Evolutionary conservation across 306 rosid species (phyloP).

Genomic region (Dalbergia cultrata): DNA sequence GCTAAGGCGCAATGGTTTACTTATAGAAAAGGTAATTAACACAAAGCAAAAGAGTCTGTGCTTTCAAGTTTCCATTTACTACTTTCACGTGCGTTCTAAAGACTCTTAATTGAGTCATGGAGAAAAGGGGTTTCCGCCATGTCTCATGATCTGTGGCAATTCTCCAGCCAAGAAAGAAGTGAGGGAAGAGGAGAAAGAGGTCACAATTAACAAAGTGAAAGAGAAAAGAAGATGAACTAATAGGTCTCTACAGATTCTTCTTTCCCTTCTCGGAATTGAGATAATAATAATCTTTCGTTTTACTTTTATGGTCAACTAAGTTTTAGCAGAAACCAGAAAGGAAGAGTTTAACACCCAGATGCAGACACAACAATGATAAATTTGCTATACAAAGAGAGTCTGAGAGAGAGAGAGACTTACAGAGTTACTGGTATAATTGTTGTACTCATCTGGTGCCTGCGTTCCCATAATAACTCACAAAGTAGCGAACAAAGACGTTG

Average conservation of each 20-base stretch:
- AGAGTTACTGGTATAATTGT: not conserved
- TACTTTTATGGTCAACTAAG: not conserved
- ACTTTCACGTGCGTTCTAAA: not conserved
- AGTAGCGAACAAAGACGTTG: conserved; percentile 5
- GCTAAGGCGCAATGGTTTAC: not conserved
- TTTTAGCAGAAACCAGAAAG: not conserved
- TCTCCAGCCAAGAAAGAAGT: not conserved
- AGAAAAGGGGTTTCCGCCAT: not conserved
- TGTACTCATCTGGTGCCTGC: conserved; percentile 2
- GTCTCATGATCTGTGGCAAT: not conserved
- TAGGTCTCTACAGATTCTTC: not conserved
- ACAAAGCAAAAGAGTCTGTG: not conserved
- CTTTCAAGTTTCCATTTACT: not conserved
- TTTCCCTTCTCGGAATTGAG: too few relatives aligned
- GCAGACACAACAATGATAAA: not conserved
- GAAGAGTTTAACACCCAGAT: not conserved
- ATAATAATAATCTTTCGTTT: too few relatives aligned
- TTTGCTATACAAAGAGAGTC: not conserved
- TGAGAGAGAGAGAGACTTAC: conserved; percentile 31
- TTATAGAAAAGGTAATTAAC: not conserved
- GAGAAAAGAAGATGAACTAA: not conserved
- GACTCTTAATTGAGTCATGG: not conserved
- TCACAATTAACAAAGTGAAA: not conserved
- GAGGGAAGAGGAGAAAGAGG: not conserved
- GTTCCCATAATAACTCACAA: conserved; percentile 25